Evolutionary conservation across 2,329 filamentous ascomycete species (phyloP).

Genomic region (Aspergillus arachidicola): DNA sequence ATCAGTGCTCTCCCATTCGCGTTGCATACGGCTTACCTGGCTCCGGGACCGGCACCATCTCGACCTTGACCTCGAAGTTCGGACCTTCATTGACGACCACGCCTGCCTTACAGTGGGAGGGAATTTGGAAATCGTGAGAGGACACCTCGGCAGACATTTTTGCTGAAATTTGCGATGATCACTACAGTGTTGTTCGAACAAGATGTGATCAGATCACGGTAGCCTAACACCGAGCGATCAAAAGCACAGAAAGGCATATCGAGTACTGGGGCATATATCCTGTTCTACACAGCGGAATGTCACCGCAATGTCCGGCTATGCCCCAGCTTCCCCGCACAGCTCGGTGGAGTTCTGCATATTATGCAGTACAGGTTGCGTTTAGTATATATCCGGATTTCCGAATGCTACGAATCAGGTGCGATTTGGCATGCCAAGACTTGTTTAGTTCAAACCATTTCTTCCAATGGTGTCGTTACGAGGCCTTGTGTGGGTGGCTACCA

Average conservation of each 20-base stretch:
- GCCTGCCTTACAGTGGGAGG: conserved; percentile 54
- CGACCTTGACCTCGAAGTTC: conserved; percentile 51
- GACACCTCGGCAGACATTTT: background rate
- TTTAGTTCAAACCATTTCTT: no score
- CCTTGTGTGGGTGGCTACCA: background rate
- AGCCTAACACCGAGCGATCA: background rate
- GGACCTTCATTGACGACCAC: conserved; percentile 56
- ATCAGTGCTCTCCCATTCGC: background rate
- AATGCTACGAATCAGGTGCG: no score
- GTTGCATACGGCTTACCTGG: conserved; percentile 40
- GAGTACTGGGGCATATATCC: background rate
- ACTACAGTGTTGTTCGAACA: background rate
- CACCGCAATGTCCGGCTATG: background rate
- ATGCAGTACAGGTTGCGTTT: background rate
- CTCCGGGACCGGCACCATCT: conserved; percentile 52
- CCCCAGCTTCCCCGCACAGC: conserved; percentile 3
- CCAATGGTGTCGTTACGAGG: no score
- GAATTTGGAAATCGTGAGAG: conserved; percentile 34
- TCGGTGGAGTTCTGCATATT: background rate
- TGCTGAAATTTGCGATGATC: background rate
- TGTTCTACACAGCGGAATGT: background rate
- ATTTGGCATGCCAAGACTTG: no score
- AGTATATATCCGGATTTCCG: background rate
- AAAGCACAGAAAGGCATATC: no score
- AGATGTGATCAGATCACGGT: background rate